These are phyloP conservation scores for Pseudevernia furfuracea DNA, from an alignment of 495 filamentous ascomycete genomes.

Conservation along the genomic window DNA sequence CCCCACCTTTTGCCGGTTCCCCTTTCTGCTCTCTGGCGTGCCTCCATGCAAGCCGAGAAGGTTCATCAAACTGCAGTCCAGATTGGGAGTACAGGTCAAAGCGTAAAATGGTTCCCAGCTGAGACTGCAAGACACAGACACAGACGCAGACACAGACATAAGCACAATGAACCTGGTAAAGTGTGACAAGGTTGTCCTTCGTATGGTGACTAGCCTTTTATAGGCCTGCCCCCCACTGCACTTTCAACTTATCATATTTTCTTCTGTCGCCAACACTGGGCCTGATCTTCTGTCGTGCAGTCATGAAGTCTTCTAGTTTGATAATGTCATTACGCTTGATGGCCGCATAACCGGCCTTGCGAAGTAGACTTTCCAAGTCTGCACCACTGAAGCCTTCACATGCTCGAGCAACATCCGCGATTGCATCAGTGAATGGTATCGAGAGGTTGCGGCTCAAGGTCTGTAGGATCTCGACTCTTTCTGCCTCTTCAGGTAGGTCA, in stretches of 20 bases:
- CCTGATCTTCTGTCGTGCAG: slow-evolving; percentile 60
- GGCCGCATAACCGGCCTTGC: slow-evolving; percentile 69
- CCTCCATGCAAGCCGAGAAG: not conserved
- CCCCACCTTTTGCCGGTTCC: not conserved
- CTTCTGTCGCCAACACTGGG: slow-evolving; percentile 72
- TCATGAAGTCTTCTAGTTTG: slow-evolving; percentile 65
- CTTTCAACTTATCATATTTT: slow-evolving; percentile 58
- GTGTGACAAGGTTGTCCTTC: not conserved
- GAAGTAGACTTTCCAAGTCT: slow-evolving; percentile 70
- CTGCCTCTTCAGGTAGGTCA: slow-evolving; percentile 69
- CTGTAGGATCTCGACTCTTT: slow-evolving; percentile 77
- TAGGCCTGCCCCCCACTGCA: slow-evolving; percentile 39
- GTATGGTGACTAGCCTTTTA: not conserved
- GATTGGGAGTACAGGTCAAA: not conserved
- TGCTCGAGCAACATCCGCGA: slow-evolving; percentile 53
- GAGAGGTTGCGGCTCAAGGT: slow-evolving; percentile 62
- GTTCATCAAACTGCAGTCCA: not conserved
- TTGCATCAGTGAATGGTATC: slow-evolving; percentile 39
- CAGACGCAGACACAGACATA: not conserved
- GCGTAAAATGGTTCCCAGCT: not conserved
- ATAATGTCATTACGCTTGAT: slow-evolving; percentile 59
- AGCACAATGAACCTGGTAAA: not conserved
- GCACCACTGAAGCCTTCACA: slow-evolving; percentile 88
- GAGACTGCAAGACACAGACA: not conserved
- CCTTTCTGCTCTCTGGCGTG: not conserved